A percentile compares a stretch with the other conserved stretches of the same genome.
Evolutionary conservation across 371 early-diverging fungal genomes (phyloP).

Genomic region (Apophysomyces ossiformis): DNA sequence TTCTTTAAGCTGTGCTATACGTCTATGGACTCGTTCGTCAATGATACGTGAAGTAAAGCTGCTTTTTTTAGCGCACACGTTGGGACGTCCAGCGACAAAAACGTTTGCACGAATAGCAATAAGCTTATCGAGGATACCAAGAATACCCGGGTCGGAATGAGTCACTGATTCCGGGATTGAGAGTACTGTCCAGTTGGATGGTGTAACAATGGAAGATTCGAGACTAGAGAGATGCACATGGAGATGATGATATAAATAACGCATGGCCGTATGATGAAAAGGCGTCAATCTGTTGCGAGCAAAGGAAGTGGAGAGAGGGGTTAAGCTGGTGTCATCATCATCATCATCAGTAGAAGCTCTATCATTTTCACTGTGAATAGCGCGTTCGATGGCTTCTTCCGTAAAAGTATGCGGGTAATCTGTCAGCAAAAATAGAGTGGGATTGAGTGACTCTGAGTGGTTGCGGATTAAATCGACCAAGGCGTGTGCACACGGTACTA

Average conservation of each 20-base stretch:
- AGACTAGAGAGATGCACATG: conserved; percentile 30
- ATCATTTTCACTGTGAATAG: conserved; percentile 8
- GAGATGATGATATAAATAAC: conserved; percentile 29
- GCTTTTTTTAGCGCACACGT: conserved; percentile 32
- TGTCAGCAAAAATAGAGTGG: conserved; percentile 36
- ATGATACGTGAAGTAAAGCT: conserved; percentile 41
- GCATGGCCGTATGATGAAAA: conserved; percentile 36
- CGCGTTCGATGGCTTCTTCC: conserved; percentile 16
- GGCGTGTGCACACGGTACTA: conserved; percentile 31
- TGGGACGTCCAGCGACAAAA: conserved; percentile 38
- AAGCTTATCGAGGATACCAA: conserved; percentile 44
- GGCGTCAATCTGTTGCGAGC: conserved; percentile 18
- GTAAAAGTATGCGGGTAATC: conserved; percentile 41
- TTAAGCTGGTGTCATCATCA: neutral
- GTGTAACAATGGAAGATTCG: conserved; percentile 11
- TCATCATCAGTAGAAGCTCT: neutral
- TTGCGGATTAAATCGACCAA: conserved; percentile 20
- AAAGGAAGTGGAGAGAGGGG: conserved; percentile 33
- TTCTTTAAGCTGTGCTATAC: conserved; percentile 4
- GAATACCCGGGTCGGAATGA: conserved; percentile 23
- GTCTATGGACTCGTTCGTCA: conserved; percentile 26
- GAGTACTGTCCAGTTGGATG: conserved; percentile 37
- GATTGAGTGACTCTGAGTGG: conserved; percentile 1
- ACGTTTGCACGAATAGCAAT: conserved; percentile 35
- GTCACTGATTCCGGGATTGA: conserved; percentile 18